These are phyloP conservation scores for Cutaneotrichosporon sp. DNA, from an alignment of 1,284 basidiomycete species.

Conservation along the genomic window DNA sequence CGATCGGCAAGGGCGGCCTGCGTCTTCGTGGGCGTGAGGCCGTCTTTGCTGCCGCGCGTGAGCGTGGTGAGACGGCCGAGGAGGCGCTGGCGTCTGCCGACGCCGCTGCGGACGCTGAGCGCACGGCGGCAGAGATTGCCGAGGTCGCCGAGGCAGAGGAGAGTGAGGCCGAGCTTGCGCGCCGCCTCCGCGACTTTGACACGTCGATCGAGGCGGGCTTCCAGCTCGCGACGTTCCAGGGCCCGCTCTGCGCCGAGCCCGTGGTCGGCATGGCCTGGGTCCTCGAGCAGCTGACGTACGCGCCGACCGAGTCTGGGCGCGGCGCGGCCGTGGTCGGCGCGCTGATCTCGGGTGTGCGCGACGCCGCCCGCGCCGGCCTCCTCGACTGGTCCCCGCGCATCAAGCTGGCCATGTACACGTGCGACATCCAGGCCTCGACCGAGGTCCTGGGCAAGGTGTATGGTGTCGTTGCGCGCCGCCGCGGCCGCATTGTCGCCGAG, in stretches of 20 bases:
- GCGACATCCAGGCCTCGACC: constrained; percentile 87
- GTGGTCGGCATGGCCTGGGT: constrained; percentile 92
- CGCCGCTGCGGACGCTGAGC: constrained; percentile 23
- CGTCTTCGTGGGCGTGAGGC: constrained; percentile 43
- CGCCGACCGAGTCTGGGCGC: constrained; percentile 60
- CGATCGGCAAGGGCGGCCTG: constrained; percentile 32
- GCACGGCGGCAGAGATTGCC: constrained; percentile 29
- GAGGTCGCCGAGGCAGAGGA: constrained; percentile 19
- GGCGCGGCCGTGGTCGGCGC: constrained; percentile 79
- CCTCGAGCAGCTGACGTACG: constrained; percentile 66
- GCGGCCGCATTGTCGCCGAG: constrained; percentile 90
- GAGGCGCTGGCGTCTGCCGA: constrained; percentile 46
- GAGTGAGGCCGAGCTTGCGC: constrained; percentile 35
- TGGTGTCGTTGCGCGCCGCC: constrained; percentile 85
- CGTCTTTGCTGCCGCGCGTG: constrained; percentile 45
- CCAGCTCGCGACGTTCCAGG: constrained; percentile 90
- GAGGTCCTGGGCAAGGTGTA: constrained; percentile 98
- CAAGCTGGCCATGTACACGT: constrained; percentile 98
- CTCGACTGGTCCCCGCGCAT: constrained; percentile 97
- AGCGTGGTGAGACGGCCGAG: constrained; percentile 47
- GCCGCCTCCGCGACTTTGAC: constrained; percentile 66
- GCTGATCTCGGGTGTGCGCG: constrained; percentile 82
- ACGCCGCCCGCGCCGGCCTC: constrained; percentile 83
- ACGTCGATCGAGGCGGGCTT: constrained; percentile 88
- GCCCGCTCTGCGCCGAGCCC: constrained; percentile 93